A percentile compares a stretch with the other conserved stretches of the same genome.
These are phyloP conservation scores for Angophora floribunda DNA, from an alignment of 345 rosid species.

Conservation along the genomic window DNA sequence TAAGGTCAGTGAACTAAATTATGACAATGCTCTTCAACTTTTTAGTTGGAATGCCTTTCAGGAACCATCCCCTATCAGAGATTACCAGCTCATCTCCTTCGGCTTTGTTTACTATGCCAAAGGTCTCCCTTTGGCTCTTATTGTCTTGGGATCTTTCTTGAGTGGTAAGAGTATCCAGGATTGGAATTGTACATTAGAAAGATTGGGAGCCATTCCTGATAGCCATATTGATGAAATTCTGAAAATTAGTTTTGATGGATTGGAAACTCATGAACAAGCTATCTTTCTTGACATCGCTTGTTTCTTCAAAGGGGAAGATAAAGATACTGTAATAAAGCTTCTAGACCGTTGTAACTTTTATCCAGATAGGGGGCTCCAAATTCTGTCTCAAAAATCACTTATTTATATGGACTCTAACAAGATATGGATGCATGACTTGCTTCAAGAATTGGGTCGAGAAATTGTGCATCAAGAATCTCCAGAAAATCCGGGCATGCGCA, in stretches of 20 bases:
- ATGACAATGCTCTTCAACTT: slow-evolving; percentile 4
- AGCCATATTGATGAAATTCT: neutral
- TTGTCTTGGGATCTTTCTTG: slow-evolving; percentile 9
- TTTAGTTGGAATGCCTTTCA: slow-evolving; percentile 3
- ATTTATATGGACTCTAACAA: neutral
- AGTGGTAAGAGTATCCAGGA: neutral
- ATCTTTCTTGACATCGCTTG: slow-evolving; percentile 17
- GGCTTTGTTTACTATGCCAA: neutral
- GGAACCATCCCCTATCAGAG: neutral
- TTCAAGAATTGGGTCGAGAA: slow-evolving; percentile 15
- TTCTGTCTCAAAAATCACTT: slow-evolving; percentile 4
- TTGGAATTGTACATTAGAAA: neutral
- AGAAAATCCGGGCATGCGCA: slow-evolving; percentile 3
- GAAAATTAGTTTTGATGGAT: slow-evolving; percentile 1
- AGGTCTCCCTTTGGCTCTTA: slow-evolving; percentile 6
- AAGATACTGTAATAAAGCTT: neutral
- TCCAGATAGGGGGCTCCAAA: slow-evolving; percentile 1
- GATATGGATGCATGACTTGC: slow-evolving; percentile 18
- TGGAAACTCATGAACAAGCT: neutral
- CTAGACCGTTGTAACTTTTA: slow-evolving; percentile 1
- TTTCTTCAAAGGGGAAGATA: slow-evolving; percentile 5
- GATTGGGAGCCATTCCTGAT: neutral
- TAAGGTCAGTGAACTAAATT: neutral
- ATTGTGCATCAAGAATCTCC: slow-evolving; percentile 10
- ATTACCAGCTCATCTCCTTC: neutral